Evolutionary conservation across 2,329 filamentous ascomycete genomes (phyloP), one percentile per base, ranked within the genome.

Genomic region (Aspergillus flavus): DNA sequence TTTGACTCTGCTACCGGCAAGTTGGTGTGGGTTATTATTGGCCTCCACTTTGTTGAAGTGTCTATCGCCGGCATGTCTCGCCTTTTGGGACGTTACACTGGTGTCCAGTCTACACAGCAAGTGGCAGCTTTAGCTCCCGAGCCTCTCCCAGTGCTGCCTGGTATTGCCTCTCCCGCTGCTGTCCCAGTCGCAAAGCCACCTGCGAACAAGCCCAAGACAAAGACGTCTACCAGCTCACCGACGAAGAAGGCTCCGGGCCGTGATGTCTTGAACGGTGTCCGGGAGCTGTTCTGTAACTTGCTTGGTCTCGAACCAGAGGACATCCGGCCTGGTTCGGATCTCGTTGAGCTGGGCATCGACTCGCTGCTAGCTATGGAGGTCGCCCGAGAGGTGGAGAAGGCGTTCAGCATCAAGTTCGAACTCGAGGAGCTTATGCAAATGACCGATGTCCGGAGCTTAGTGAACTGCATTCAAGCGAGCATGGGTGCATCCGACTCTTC

Each of bases 221-320:
- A 21, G 4, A 6, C 12, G 12, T 23, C 23, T 23, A 48, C 5
- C 23, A 28, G 23, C 45, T 26, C 45, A 11, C 23, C 45, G 4
- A 14, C 21, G 12, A 53, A 53, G 50, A 53, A 53, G 50, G 19
- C 50, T 10, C 16, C 28, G 6, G 28, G 26, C 21, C 50, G 16
- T 19, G 26, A 53, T 53, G 16, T 53, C 10, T n/a, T 34, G 9
- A 23, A 16, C 6, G 28, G 16, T 30, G 30, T 53, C 16, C 26
- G 32, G 36, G 55, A 12, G 1, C 16, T 69, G 0, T 43, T 71
- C 1, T 62, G 64, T 9, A 58, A 64, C 7, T 32, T 62, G 0
- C 78, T 77, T 1, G 79, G 80, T 23, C 60, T 81, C 9, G 78
- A 81, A n/a, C 32, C 70, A 0, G 59, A 70, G 2, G 78, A 82